phyloP scores from a whole-genome alignment of 257 asterid genomes.

The Thymus quinquecostatus region DNA sequence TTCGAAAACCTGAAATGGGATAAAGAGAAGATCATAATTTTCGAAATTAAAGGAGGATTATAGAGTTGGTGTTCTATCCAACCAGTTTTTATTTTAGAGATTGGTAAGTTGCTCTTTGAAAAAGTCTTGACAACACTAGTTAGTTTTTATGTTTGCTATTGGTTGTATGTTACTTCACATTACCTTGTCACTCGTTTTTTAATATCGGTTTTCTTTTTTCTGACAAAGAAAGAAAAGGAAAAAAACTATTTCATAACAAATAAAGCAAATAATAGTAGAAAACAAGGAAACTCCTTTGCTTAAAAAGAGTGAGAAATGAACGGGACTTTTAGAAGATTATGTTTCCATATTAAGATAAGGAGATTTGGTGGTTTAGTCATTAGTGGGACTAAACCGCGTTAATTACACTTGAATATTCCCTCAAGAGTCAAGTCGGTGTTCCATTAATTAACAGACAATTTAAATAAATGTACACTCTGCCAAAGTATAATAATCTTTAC shows the following conservation, averaged over 20 bases:
- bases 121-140: too few species aligned
- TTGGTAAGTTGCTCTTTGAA: too few species aligned
- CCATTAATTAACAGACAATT: not conserved
- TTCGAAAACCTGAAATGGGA: too few species aligned
- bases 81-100: too few species aligned
- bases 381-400: constrained; percentile 24
- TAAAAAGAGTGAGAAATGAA: not conserved
- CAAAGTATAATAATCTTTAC: not conserved
- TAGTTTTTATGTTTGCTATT: too few species aligned
- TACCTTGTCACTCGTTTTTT: too few species aligned
- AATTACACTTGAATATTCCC: not conserved
- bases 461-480: not conserved
- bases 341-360: not conserved
- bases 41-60: too few species aligned
- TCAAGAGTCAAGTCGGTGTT: constrained; percentile 17
- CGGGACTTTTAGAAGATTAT: constrained; percentile 6
- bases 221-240: too few species aligned
- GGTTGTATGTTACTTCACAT: too few species aligned
- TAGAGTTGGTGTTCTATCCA: too few species aligned
- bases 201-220: too few species aligned
- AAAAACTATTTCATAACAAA: not conserved
- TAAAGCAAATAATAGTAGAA: not conserved
- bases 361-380: not conserved
- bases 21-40: too few species aligned
- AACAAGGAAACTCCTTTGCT: not conserved